Evolutionary conservation across 2,329 filamentous ascomycete genomes (phyloP).

Genomic region (Fusarium sp.): DNA sequence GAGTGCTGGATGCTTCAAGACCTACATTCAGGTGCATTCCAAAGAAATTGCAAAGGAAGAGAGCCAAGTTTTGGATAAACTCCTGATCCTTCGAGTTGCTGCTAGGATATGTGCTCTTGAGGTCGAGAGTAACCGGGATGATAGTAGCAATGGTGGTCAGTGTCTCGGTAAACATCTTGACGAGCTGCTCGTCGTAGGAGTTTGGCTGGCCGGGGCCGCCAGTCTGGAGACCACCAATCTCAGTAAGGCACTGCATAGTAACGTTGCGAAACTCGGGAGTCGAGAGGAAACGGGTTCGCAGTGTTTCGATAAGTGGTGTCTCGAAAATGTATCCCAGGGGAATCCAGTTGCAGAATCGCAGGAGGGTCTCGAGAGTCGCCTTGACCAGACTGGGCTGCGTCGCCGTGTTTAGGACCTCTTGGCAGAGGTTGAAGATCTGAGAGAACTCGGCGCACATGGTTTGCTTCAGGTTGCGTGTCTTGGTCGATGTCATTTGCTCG

Average conservation of each 20-base stretch:
- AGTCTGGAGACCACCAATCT: conserved; percentile 93
- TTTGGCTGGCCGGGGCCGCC: conserved; percentile 71
- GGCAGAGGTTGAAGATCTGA: conserved; percentile 96
- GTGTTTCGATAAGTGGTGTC: conserved; percentile 92
- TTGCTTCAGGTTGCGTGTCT: conserved; percentile 95
- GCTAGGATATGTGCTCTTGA: conserved; percentile 88
- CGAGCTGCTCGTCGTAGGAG: conserved; percentile 92
- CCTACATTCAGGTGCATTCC: conserved; percentile 85
- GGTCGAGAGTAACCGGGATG: conserved; percentile 87
- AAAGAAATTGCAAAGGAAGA: conserved; percentile 98
- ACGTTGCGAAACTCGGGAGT: conserved; percentile 96
- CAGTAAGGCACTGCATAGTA: conserved; percentile 94
- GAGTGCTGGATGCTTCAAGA: conserved; percentile 17
- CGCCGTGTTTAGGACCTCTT: conserved; percentile 90
- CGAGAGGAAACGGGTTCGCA: conserved; percentile 91
- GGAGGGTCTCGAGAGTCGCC: conserved; percentile 93
- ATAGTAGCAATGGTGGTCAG: conserved; percentile 92
- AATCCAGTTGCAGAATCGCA: conserved; percentile 99
- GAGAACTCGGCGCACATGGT: conserved; percentile 99
- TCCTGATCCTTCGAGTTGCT: conserved; percentile 96
- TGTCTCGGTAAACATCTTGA: conserved; percentile 98
- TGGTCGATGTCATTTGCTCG: conserved; percentile 98
- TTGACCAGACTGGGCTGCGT: conserved; percentile 90
- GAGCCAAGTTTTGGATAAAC: conserved; percentile 94
- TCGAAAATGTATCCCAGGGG: conserved; percentile 98